Evolutionary conservation across 1,284 basidiomycete species (phyloP).

Genomic region (Sphagnurus paluster): DNA sequence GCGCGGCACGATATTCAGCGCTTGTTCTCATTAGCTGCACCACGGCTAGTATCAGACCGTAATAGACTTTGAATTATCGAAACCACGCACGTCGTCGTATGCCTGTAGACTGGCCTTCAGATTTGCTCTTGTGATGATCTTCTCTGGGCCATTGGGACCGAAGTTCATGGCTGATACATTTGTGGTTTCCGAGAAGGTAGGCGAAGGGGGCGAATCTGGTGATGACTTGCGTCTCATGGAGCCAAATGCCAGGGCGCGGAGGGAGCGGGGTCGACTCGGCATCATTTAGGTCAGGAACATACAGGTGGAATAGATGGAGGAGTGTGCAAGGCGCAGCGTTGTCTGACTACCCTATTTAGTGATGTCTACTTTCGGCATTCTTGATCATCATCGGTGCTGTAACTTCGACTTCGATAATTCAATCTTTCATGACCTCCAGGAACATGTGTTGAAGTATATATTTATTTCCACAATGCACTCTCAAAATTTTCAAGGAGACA

Average conservation of each 20-base stretch:
- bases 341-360: constrained; percentile 19
- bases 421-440: neutral
- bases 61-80: constrained; percentile 3
- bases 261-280: constrained; percentile 56
- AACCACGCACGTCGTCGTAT: constrained; percentile 72
- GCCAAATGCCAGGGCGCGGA: constrained; percentile 55
- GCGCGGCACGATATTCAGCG: constrained; percentile 81
- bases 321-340: constrained; percentile 15
- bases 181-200: constrained; percentile 81
- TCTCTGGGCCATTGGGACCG: constrained; percentile 67
- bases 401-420: neutral
- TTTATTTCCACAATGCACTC: too few species aligned
- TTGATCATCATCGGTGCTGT: neutral
- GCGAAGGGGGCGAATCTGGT: constrained; percentile 70
- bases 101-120: constrained; percentile 76
- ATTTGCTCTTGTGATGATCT: constrained; percentile 82
- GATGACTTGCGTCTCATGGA: constrained; percentile 48
- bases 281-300: constrained; percentile 36
- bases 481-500: too few species aligned
- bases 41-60: constrained; percentile 12
- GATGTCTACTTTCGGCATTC: constrained; percentile 13
- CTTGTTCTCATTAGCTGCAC: constrained; percentile 74
- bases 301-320: constrained; percentile 2
- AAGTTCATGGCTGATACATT: constrained; percentile 75
- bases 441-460: neutral